These are phyloP conservation scores for Limnanthes douglasii DNA, from an alignment of 345 rosid genomes.

Conservation along the genomic window DNA sequence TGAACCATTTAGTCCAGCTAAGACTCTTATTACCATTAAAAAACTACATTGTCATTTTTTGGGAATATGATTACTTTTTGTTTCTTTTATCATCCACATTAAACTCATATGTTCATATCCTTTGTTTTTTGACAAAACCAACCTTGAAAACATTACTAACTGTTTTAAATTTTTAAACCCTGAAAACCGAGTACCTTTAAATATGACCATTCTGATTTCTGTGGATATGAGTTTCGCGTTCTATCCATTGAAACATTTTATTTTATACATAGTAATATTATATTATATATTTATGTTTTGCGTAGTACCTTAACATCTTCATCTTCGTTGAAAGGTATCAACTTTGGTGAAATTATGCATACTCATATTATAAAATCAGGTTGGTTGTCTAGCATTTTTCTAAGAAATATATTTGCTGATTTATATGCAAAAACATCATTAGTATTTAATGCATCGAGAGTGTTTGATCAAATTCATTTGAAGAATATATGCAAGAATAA, in stretches of 20 bases:
- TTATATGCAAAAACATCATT: constrained; percentile 21
- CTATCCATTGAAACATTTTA: constrained; percentile 20
- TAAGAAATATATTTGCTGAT: constrained; percentile 31
- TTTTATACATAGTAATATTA: no score
- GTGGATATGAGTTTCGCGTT: constrained; percentile 20
- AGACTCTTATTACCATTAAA: constrained; percentile 11
- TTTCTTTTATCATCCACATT: constrained; percentile 7
- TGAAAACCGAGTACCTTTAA: constrained; percentile 22
- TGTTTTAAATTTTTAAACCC: constrained; percentile 19
- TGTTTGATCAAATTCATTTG: constrained; percentile 43
- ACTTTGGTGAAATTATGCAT: constrained; percentile 29
- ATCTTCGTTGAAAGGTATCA: constrained; percentile 10
- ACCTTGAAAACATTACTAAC: constrained; percentile 11
- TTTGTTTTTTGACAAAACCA: constrained; percentile 8
- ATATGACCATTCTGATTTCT: constrained; percentile 23
- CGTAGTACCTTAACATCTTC: constrained; percentile 31
- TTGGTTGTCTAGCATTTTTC: constrained; percentile 32
- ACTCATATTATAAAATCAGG: constrained; percentile 21
- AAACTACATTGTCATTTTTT: constrained; percentile 19
- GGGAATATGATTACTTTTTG: constrained; percentile 13
- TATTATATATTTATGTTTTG: constrained; percentile 31
- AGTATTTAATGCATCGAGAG: constrained; percentile 11
- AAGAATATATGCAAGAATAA: constrained; percentile 75
- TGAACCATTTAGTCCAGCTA: constrained; percentile 10
- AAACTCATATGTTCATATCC: constrained; percentile 20